Evolutionary conservation across 305 asterid genomes (phyloP), one percentile per base, ranked within the genome.

Genomic region (Plantago lanceolata): DNA sequence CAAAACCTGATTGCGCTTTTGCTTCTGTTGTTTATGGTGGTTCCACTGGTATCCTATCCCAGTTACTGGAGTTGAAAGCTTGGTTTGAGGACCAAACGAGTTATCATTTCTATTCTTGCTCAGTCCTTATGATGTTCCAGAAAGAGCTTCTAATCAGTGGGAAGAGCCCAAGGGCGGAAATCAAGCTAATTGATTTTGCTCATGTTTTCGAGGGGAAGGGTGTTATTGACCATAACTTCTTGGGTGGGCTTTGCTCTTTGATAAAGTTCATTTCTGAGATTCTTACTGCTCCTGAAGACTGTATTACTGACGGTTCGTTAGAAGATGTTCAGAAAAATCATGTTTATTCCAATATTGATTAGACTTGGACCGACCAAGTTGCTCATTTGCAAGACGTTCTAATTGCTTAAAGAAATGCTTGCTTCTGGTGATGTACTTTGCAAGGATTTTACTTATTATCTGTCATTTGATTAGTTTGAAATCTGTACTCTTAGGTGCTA

Each of bases 101-200:
- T 4, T 85, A 78, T 67, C 94, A 86, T 67, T 88, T 88, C 79
- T 85, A 81, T 71, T 61, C 96, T 19, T 70, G 86, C 66, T 87
- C 95, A 16, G 53, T 87, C 61, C 84, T 87, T 8, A 58, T 87
- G 79, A 81, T 72, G 79, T 87, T 76, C 63, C 90, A 87, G 3
- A 85, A 83, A 73, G 87, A 76, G 80, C 79, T 61, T 13, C 78
- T 75, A 0, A 19, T 35, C 33, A 68, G 61, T 19, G 89, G 86
- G 13, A 76, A 71, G 75, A 67, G 64, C 57, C 79, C 89, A 2
- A 47, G 75, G 31, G 80, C 95, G 24, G 85, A 77, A 45, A 79
- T 89, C 75, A 89, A 81, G 76, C 80, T 92, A n/a, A 81, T 89
- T 51, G 98, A 92, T 76, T 92, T 92, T 71, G 96, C 90, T 0